Evolutionary conservation across 257 asterid genomes (phyloP).

Genomic region (Ocimum tenuiflorum): DNA sequence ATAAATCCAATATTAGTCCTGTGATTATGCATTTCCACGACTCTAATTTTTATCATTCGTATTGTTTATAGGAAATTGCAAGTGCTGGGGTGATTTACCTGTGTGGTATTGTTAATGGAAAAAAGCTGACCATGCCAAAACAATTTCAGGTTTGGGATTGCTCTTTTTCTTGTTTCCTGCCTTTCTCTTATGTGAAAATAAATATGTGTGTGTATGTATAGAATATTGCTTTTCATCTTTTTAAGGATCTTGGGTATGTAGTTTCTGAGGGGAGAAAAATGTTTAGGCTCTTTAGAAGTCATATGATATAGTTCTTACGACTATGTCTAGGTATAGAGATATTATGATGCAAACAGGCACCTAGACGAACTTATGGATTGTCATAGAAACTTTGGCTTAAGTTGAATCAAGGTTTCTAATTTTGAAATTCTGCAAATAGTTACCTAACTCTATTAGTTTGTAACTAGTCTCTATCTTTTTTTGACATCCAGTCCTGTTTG

Average conservation of each 20-base stretch:
- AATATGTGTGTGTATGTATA: neutral
- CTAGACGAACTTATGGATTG: neutral
- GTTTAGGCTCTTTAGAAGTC: neutral
- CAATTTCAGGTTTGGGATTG: slow-evolving; percentile 47
- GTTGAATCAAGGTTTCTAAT: neutral
- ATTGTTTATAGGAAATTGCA: slow-evolving; percentile 49
- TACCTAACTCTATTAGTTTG: too few species aligned
- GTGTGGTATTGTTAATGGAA: slow-evolving; percentile 46
- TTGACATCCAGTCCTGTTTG: neutral
- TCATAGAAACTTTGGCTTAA: neutral
- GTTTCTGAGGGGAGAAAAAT: neutral
- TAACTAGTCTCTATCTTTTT: too few species aligned
- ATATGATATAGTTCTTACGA: neutral
- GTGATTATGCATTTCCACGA: neutral
- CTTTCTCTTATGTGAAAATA: too few species aligned
- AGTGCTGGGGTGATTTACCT: slow-evolving; percentile 74
- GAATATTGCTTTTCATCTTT: neutral
- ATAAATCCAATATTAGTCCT: neutral
- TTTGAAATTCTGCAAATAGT: too few species aligned
- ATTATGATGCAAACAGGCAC: neutral
- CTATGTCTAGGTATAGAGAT: neutral
- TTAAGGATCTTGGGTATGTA: neutral
- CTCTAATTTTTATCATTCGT: neutral
- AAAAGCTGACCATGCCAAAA: slow-evolving; percentile 54
- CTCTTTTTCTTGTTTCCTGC: slow-evolving; percentile 2